phyloP scores from a whole-genome alignment of 208 protist genomes.

The Wallacemonas sp. region DNA sequence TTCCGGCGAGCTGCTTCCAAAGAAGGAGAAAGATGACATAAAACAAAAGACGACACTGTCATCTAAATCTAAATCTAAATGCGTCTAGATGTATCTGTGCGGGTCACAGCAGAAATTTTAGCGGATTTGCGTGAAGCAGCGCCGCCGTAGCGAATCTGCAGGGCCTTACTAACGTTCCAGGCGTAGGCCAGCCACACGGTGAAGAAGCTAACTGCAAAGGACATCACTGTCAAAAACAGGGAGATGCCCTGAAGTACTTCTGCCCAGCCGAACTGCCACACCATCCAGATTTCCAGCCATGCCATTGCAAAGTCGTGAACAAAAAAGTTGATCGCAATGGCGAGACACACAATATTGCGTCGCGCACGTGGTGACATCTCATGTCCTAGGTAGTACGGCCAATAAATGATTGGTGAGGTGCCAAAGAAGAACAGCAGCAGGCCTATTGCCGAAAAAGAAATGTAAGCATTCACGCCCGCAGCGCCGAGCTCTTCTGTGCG shows the following conservation, averaged over 20 bases:
- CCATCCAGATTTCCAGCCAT: conserved; percentile 78
- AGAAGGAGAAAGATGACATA: background rate
- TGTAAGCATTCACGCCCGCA: conserved; percentile 48
- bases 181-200: conserved; percentile 74
- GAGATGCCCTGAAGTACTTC: conserved; percentile 69
- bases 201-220: conserved; percentile 74
- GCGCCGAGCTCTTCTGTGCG: conserved; percentile 9
- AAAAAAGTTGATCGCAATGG: conserved; percentile 60
- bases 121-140: conserved; percentile 18
- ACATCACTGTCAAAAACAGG: conserved; percentile 55
- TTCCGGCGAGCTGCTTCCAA: background rate
- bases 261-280: conserved; percentile 50
- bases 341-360: conserved; percentile 44
- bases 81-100: background rate
- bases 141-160: conserved; percentile 63
- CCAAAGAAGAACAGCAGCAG: conserved; percentile 43
- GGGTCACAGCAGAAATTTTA: conserved; percentile 11
- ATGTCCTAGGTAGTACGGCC: conserved; percentile 60
- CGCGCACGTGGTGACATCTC: conserved; percentile 72
- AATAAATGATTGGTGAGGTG: conserved; percentile 67
- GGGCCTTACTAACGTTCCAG: conserved; percentile 71
- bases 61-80: conserved; percentile 20
- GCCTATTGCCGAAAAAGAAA: conserved; percentile 56
- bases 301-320: conserved; percentile 69
- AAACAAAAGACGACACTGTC: background rate